Conservation (phyloP, 2,329 filamentous ascomycete genomes). For the Penicillium sp. region DNA sequence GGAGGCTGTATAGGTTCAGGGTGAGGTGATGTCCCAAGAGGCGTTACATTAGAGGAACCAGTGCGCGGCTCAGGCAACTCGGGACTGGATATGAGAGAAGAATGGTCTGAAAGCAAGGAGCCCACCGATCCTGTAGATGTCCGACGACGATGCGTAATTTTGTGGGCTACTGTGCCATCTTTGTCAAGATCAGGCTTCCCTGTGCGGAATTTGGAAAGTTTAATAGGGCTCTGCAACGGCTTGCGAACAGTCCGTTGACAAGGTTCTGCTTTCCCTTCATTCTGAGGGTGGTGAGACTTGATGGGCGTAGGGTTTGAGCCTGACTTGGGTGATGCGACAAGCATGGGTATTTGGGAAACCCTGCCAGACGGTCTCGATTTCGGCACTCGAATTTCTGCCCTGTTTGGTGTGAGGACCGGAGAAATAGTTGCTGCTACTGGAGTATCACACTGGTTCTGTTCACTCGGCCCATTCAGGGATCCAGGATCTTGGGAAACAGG, state of each 20-base stretch:
- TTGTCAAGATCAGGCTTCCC: slow-evolving; percentile 23
- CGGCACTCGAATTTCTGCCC: background rate
- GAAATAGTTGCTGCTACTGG: background rate
- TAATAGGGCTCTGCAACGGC: slow-evolving; percentile 35
- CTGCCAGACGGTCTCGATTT: background rate
- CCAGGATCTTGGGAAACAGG: background rate
- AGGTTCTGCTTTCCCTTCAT: slow-evolving; percentile 9
- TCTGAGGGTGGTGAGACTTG: background rate
- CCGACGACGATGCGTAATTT: slow-evolving; percentile 19
- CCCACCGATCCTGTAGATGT: slow-evolving; percentile 32
- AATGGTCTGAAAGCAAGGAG: slow-evolving; percentile 32
- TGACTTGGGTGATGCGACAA: slow-evolving; percentile 1
- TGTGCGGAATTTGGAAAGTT: slow-evolving; percentile 28
- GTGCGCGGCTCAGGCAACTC: slow-evolving; percentile 27
- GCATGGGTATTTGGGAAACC: slow-evolving; percentile 3
- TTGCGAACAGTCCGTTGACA: slow-evolving; percentile 17
- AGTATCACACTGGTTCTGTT: background rate
- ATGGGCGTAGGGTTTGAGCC: background rate
- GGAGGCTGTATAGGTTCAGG: slow-evolving; percentile 16
- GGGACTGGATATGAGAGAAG: slow-evolving; percentile 32
- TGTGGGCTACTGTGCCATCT: slow-evolving; percentile 11
- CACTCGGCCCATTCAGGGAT: background rate
- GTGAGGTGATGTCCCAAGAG: slow-evolving; percentile 23
- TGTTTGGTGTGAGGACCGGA: background rate
- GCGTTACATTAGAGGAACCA: slow-evolving; percentile 29